A percentile compares a stretch with the other conserved stretches of the same genome.
phyloP scores from a whole-genome alignment of 2,329 filamentous ascomycete species.

The Microdochium bolleyi region DNA sequence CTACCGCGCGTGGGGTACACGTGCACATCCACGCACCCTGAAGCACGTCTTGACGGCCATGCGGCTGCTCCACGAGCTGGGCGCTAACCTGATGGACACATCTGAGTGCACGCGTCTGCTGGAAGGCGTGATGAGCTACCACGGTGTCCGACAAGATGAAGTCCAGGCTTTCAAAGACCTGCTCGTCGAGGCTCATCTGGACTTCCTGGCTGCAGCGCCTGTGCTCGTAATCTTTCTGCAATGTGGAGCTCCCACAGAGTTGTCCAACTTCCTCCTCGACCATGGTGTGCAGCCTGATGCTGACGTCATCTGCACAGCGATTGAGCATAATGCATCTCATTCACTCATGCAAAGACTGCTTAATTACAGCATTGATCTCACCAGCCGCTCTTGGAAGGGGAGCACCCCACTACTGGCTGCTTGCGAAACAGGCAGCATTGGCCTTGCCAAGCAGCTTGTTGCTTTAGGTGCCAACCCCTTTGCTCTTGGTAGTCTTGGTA shows the following conservation, averaged over 20 bases:
- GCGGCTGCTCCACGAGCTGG: not conserved
- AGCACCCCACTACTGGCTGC: not conserved
- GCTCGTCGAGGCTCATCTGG: not conserved
- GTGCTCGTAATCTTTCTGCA: not conserved
- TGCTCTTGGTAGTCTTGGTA: not conserved
- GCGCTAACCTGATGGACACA: not conserved
- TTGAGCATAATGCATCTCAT: not conserved
- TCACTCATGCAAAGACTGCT: not conserved
- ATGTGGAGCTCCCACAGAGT: not conserved
- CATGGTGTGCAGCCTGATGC: not conserved
- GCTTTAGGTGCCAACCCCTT: not conserved
- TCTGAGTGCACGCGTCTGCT: not conserved
- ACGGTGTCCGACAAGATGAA: not conserved
- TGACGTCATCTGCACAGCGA: not conserved
- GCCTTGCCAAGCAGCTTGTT: not conserved
- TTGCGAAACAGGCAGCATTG: not conserved
- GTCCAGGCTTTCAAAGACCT: not conserved
- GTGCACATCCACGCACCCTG: not conserved
- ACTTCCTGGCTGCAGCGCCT: not conserved
- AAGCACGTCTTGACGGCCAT: not conserved
- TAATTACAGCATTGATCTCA: not conserved
- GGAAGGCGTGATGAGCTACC: not conserved
- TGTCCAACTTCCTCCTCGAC: not conserved
- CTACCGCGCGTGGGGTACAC: not conserved
- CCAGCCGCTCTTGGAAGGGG: not conserved